Base-by-base conservation (phyloP, 768 basidiomycete species). In the Trametopsis cervina region DNA sequence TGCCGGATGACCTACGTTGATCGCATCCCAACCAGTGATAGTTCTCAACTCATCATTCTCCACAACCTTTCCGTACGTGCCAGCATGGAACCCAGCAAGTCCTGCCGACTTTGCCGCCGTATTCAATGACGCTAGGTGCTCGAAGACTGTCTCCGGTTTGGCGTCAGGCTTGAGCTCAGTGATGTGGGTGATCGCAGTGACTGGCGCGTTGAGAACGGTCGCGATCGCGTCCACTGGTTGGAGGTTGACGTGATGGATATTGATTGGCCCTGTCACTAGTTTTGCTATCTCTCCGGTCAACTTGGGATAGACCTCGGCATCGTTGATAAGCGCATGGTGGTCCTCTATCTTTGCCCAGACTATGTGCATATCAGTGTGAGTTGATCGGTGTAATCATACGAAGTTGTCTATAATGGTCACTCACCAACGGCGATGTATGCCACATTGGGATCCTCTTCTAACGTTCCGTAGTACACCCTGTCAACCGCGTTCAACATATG, bases 251-350 rank as follows among this genome's bases (percentile, higher is more conserved):
- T 49, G 48, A 26, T 27, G 35, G 20, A 49, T 25, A 15, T 21
- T 39, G 23, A 49, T 11, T n/a, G 41, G 41, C 4, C 48, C 41
- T 4, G 7, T 27, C 4, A 43, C 18, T 15, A 15, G 23, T 3
- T 15, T 10, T 20, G 3, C 27, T 13, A 49, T 18, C 11, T 6
- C 7, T 20, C 11, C 42, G 17, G 13, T 21, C 17, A 49, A 18
- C 26, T 42, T 36, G 21, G 40, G 11, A 29, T 49, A 49, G 23
- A 42, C 39, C 10, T 11, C 33, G 9, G 15, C 23, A 22, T 26
- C 48, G 48, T 49, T 43, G 9, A 49, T 49, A 4, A 49, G 27
- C 15, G 44, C 37, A 7, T 49, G 26, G 33, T 49, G 48, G 25
- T 49, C 40, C 21, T 42, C 48, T 29, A 49, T 29, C 13, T 10